Evolutionary conservation across 2,329 filamentous ascomycete species (phyloP).

Genomic region (Neonectria hederae): DNA sequence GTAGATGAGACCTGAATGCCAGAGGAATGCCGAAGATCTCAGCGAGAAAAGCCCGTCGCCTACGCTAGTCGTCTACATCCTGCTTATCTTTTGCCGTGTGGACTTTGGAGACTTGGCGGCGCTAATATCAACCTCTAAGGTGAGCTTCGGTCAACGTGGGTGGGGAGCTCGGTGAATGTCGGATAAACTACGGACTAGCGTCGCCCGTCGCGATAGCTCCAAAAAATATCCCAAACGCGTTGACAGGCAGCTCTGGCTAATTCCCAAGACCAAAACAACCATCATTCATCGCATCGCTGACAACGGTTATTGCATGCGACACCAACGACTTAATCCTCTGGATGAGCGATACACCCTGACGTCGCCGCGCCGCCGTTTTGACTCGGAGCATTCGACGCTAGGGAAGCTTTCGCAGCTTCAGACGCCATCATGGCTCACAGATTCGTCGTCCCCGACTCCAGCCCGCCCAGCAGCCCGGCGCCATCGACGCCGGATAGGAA

Average conservation of each 20-base stretch:
- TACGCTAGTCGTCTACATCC: constrained; percentile 9
- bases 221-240: constrained; percentile 43
- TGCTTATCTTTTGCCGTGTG: neutral
- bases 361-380: constrained; percentile 21
- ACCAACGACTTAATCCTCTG: constrained; percentile 8
- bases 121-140: neutral
- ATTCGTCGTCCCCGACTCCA: constrained; percentile 56
- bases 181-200: constrained; percentile 37
- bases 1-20: constrained; percentile 4
- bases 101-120: constrained; percentile 2
- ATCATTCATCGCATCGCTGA: constrained; percentile 24
- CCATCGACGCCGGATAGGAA: constrained; percentile 61
- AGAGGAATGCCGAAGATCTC: constrained; percentile 17
- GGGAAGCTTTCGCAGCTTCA: constrained; percentile 31
- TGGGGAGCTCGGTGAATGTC: constrained; percentile 1
- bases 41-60: constrained; percentile 16
- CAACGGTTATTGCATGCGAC: constrained; percentile 25
- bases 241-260: constrained; percentile 29
- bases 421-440: constrained; percentile 50
- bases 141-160: neutral
- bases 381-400: constrained; percentile 21
- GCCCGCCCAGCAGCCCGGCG: constrained; percentile 53
- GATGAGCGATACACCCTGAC: constrained; percentile 18
- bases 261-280: constrained; percentile 24
- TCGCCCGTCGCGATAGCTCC: constrained; percentile 43